Evolutionary conservation across 2,329 filamentous ascomycete genomes (phyloP).

Genomic region (Cordyceps cateniannulata): DNA sequence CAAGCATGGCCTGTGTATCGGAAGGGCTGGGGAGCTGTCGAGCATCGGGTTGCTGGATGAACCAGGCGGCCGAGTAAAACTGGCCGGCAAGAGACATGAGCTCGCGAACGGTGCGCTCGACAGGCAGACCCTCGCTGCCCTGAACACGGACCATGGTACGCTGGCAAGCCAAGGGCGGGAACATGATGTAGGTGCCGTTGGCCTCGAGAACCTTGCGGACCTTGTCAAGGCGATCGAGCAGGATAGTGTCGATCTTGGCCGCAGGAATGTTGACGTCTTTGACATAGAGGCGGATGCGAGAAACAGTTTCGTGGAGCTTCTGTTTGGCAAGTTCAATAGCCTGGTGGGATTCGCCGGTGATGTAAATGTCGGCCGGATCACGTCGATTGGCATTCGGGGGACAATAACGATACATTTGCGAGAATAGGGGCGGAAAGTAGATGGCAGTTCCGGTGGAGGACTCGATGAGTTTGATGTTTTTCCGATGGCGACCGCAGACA

Average conservation of each 20-base stretch:
- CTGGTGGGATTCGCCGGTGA: conserved; percentile 82
- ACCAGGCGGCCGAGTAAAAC: conserved; percentile 97
- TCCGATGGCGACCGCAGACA: conserved; percentile 85
- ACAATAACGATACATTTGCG: conserved; percentile 83
- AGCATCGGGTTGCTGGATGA: conserved; percentile 73
- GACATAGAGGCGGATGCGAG: conserved; percentile 73
- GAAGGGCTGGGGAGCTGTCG: conserved; percentile 53
- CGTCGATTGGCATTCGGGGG: conserved; percentile 75
- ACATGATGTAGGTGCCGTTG: conserved; percentile 91
- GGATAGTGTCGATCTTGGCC: conserved; percentile 89
- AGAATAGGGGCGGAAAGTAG: conserved; percentile 94
- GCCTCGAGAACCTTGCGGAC: conserved; percentile 96
- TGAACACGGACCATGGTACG: conserved; percentile 83
- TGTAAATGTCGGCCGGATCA: conserved; percentile 86
- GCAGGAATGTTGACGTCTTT: conserved; percentile 89
- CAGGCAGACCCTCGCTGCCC: conserved; percentile 85
- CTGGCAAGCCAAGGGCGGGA: conserved; percentile 81
- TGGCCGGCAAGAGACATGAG: conserved; percentile 94
- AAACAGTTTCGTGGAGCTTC: conserved; percentile 80
- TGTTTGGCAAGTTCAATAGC: conserved; percentile 84
- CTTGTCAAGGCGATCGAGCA: conserved; percentile 88
- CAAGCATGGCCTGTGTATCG: conserved; percentile 85
- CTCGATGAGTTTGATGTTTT: conserved; percentile 97
- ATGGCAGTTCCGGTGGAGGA: conserved; percentile 93
- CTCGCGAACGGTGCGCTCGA: conserved; percentile 90